Percentiles rank a stretch among this genome's conserved stretches.
Evolutionary conservation across 2,329 filamentous ascomycete genomes (phyloP).

Genomic region (Microthyrium microscopicum): DNA sequence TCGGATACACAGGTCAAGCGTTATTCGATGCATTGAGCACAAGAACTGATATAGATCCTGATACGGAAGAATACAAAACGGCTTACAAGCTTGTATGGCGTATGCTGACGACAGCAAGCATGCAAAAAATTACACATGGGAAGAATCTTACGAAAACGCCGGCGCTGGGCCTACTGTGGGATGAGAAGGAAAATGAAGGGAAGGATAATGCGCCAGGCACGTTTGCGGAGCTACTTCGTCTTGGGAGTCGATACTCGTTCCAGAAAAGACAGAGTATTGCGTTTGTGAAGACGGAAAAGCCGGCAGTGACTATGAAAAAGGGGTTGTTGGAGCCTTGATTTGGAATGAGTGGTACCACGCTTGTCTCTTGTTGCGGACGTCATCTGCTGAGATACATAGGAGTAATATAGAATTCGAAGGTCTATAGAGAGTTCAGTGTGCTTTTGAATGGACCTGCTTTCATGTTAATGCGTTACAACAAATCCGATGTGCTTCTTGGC

Average conservation of each 20-base stretch:
- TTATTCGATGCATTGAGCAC: constrained; percentile 15
- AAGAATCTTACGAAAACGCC: constrained; percentile 14
- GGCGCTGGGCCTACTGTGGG: constrained; percentile 16
- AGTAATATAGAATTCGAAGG: too few species aligned
- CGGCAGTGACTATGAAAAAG: constrained; percentile 12
- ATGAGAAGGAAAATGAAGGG: constrained; percentile 17
- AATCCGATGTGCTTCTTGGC: too few species aligned
- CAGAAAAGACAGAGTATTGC: constrained; percentile 17
- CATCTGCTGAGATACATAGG: too few species aligned
- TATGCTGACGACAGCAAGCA: constrained; percentile 16
- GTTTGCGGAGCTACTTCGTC: constrained; percentile 21
- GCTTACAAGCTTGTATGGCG: constrained; percentile 16
- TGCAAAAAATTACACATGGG: constrained; percentile 23
- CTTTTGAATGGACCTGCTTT: too few species aligned
- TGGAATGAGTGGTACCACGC: too few species aligned
- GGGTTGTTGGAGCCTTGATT: constrained; percentile 13
- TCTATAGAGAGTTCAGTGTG: too few species aligned
- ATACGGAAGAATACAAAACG: constrained; percentile 15
- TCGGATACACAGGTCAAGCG: constrained; percentile 15
- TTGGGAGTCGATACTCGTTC: constrained; percentile 19
- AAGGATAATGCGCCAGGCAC: constrained; percentile 18
- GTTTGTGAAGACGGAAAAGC: constrained; percentile 12
- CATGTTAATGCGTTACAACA: too few species aligned
- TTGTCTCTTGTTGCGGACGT: too few species aligned
- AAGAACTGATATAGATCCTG: constrained; percentile 12